Conservation (phyloP, 2,329 filamentous ascomycete species). For the Exophiala sideris region DNA sequence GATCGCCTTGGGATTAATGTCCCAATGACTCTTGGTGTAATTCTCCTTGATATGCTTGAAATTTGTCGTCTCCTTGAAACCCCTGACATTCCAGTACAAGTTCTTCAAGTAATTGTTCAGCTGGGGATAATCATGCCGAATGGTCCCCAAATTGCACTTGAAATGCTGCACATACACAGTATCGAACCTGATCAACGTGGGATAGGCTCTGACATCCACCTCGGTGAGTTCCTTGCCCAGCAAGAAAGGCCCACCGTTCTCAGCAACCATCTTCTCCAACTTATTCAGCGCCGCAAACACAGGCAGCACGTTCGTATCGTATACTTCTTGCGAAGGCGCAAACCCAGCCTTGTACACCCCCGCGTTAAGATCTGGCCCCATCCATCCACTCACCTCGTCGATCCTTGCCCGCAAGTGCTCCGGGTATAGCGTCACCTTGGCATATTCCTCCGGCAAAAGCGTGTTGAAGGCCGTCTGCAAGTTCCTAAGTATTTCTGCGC, state of each 20-base stretch:
- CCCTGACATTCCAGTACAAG: slow-evolving; percentile 55
- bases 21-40: slow-evolving; percentile 58
- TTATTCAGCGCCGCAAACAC: slow-evolving; percentile 61
- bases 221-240: slow-evolving; percentile 57
- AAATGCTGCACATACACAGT: slow-evolving; percentile 64
- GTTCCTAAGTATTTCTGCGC: slow-evolving; percentile 56
- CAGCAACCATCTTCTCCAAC: slow-evolving; percentile 49
- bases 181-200: slow-evolving; percentile 60
- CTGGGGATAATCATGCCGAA: slow-evolving; percentile 59
- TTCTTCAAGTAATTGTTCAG: slow-evolving; percentile 60
- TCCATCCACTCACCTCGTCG: slow-evolving; percentile 52
- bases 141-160: slow-evolving; percentile 62
- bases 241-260: slow-evolving; percentile 54
- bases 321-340: slow-evolving; percentile 52
- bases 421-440: slow-evolving; percentile 53
- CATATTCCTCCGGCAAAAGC: slow-evolving; percentile 43
- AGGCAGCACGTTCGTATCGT: slow-evolving; percentile 52
- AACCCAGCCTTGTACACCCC: slow-evolving; percentile 64
- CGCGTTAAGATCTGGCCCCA: slow-evolving; percentile 55
- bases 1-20: slow-evolving; percentile 60
- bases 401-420: slow-evolving; percentile 47
- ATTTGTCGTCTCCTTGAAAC: slow-evolving; percentile 58
- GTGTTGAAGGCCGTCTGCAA: slow-evolving; percentile 56
- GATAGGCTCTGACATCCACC: slow-evolving; percentile 57
- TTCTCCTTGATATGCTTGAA: slow-evolving; percentile 69